Evolutionary conservation across 805 yeast genomes (phyloP).

Genomic region (Pichia manshurica): DNA sequence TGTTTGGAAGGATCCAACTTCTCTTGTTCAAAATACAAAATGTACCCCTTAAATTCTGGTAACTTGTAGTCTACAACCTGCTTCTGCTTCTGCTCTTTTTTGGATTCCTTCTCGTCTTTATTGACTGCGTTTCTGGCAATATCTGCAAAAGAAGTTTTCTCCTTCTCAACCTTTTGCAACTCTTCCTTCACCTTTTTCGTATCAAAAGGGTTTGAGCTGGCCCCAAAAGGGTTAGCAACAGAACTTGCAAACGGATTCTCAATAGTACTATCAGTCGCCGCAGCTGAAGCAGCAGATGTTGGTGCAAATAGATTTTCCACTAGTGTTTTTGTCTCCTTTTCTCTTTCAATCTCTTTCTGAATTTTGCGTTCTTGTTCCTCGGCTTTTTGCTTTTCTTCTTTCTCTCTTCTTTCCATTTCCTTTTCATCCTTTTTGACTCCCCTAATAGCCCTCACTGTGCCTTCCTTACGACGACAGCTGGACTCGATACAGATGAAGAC

Average conservation of each 20-base stretch:
- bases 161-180: neutral
- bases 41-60: slow-evolving; percentile 59
- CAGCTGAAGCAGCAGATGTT: slow-evolving; percentile 7
- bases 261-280: slow-evolving; percentile 25
- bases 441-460: slow-evolving; percentile 70
- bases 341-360: slow-evolving; percentile 38
- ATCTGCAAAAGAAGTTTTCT: slow-evolving; percentile 6
- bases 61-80: slow-evolving; percentile 19
- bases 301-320: slow-evolving; percentile 29
- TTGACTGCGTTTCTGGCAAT: neutral
- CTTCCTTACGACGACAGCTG: slow-evolving; percentile 61
- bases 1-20: slow-evolving; percentile 45
- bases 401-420: slow-evolving; percentile 36
- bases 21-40: slow-evolving; percentile 71
- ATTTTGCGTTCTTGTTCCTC: slow-evolving; percentile 41
- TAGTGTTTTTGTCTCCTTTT: slow-evolving; percentile 34
- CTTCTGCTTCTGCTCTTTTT: neutral
- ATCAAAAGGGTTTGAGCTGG: slow-evolving; percentile 20
- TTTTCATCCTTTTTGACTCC: slow-evolving; percentile 62
- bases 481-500: slow-evolving; percentile 67
- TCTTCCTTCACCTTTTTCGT: slow-evolving; percentile 8
- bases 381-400: slow-evolving; percentile 36
- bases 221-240: slow-evolving; percentile 22
- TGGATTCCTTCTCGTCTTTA: neutral
- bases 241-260: slow-evolving; percentile 30